Conservation (phyloP, 148 eudicot species). For the Pouteria glomerata region DNA sequence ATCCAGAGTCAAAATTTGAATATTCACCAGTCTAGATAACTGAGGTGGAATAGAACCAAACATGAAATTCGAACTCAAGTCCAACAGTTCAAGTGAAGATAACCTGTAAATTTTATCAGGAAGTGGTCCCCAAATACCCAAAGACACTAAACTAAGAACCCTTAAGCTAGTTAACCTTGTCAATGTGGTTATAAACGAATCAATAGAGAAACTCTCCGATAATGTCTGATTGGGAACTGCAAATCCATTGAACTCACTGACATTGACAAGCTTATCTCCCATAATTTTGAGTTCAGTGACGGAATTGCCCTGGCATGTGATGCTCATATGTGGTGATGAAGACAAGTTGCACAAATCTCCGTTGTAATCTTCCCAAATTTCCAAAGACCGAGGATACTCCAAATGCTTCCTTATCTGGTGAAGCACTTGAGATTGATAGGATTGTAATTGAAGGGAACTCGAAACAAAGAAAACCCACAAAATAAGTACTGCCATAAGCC, state of each 20-base stretch:
- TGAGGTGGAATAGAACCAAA: slow-evolving; percentile 45
- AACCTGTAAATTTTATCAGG: slow-evolving; percentile 58
- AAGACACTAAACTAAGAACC: slow-evolving; percentile 51
- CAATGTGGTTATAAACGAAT: slow-evolving; percentile 59
- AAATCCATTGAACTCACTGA: slow-evolving; percentile 41
- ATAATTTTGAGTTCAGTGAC: slow-evolving; percentile 50
- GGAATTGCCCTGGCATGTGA: slow-evolving; percentile 37
- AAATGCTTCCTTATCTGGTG: slow-evolving; percentile 59
- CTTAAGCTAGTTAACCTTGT: slow-evolving; percentile 46
- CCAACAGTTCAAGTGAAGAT: slow-evolving; percentile 44
- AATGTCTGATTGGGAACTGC: slow-evolving; percentile 43
- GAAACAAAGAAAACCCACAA: slow-evolving; percentile 32
- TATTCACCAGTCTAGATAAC: slow-evolving; percentile 39
- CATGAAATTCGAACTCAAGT: slow-evolving; percentile 56
- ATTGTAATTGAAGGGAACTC: slow-evolving; percentile 37
- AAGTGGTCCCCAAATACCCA: slow-evolving; percentile 70
- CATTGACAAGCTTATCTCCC: slow-evolving; percentile 44
- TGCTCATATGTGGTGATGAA: slow-evolving; percentile 28
- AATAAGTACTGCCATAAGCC: slow-evolving; percentile 18
- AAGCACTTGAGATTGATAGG: slow-evolving; percentile 44
- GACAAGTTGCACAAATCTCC: slow-evolving; percentile 44
- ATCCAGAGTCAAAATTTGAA: slow-evolving; percentile 44
- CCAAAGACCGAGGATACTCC: slow-evolving; percentile 44
- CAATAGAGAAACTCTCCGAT: slow-evolving; percentile 52
- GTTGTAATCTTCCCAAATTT: slow-evolving; percentile 35